phyloP scores from a whole-genome alignment of 148 eudicot species.

The Chenopodium quinoa region DNA sequence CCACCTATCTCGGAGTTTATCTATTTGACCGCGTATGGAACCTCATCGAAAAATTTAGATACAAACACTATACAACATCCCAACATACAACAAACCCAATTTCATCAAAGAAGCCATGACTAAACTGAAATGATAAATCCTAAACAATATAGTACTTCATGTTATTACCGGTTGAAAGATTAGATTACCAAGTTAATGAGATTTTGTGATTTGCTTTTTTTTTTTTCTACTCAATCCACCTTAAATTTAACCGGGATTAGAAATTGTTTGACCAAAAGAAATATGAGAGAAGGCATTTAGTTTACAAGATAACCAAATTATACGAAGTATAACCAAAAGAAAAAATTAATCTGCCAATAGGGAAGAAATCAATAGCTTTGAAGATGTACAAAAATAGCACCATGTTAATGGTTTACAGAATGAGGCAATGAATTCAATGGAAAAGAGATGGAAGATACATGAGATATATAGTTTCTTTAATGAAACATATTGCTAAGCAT shows the following conservation, averaged over 20 bases:
- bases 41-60: background rate
- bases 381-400: slow-evolving; percentile 1
- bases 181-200: background rate
- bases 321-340: background rate
- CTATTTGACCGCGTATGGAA: background rate
- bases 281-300: background rate
- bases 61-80: no score
- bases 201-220: background rate
- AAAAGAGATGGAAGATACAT: slow-evolving; percentile 22
- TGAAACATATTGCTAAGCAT: slow-evolving; percentile 24
- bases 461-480: slow-evolving; percentile 16
- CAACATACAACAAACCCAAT: no score
- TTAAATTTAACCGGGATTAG: background rate
- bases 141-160: no score
- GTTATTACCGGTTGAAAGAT: no score
- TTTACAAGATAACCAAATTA: background rate
- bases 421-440: slow-evolving; percentile 15
- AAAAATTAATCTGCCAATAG: background rate
- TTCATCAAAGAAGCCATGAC: no score
- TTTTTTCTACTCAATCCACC: background rate
- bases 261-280: background rate
- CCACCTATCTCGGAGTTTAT: background rate
- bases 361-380: background rate
- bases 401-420: slow-evolving; percentile 4
- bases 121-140: no score